phyloP scores from a whole-genome alignment of 176 grass and related monocot genomes.

The Hyparrhenia diplandra region DNA sequence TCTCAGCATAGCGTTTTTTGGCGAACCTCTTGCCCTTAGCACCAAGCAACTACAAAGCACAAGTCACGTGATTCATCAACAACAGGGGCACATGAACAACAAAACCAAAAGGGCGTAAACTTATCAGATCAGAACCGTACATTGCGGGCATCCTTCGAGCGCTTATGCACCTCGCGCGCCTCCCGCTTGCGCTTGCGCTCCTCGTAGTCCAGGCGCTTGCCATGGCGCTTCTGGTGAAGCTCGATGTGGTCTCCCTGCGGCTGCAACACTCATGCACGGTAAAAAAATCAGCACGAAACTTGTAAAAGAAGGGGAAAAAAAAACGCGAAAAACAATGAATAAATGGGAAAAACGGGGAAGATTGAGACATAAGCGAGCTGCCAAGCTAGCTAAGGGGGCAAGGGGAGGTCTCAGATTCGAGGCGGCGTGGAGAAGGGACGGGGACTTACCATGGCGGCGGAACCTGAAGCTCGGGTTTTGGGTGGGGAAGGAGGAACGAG shows the following conservation, averaged over 20 bases:
- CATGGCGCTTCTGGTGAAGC: conserved; percentile 89
- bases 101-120: neutral
- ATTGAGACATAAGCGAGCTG: neutral
- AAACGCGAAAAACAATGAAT: neutral
- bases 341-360: neutral
- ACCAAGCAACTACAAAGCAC: conserved; percentile 49
- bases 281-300: neutral
- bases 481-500: neutral
- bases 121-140: conserved; percentile 25
- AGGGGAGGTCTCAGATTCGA: neutral
- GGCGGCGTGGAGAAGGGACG: neutral
- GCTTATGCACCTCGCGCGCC: conserved; percentile 67
- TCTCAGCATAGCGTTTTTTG: conserved; percentile 83
- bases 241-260: conserved; percentile 90
- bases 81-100: neutral
- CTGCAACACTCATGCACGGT: conserved; percentile 38
- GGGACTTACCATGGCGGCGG: conserved; percentile 28
- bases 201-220: conserved; percentile 57
- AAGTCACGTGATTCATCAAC: neutral
- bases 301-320: neutral
- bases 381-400: neutral
- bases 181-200: conserved; percentile 80
- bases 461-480: conserved; percentile 6
- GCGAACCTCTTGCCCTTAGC: conserved; percentile 83
- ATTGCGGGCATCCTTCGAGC: conserved; percentile 53